Conservation (phyloP, 1,139 yeast genomes). For the Kodamaea alishanica region DNA sequence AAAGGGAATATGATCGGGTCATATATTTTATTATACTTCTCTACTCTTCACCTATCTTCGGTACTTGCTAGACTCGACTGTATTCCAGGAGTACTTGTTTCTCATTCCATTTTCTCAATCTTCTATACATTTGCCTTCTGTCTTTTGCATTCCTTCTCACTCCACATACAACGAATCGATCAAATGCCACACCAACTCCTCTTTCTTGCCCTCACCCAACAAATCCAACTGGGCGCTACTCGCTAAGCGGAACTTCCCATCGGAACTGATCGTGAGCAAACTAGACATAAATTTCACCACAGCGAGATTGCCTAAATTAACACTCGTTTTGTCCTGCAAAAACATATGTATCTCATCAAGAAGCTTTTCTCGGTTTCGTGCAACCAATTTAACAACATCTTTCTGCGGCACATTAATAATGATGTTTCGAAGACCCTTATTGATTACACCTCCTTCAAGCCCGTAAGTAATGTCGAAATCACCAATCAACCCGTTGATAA, state of each 20-base stretch:
- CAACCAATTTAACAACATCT: constrained; percentile 16
- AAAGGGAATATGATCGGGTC: too few species aligned
- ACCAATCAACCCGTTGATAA: constrained; percentile 10
- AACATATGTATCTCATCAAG: constrained; percentile 13
- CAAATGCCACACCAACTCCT: constrained; percentile 10
- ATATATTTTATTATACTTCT: too few species aligned
- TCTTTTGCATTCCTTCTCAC: neutral
- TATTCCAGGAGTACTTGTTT: too few species aligned
- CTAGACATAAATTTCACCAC: constrained; percentile 20
- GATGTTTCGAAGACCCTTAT: constrained; percentile 20
- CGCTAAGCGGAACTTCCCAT: constrained; percentile 20
- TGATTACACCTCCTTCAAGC: constrained; percentile 9
- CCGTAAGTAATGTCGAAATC: constrained; percentile 14
- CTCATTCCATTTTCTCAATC: too few species aligned
- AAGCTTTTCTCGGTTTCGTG: neutral
- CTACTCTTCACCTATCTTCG: too few species aligned
- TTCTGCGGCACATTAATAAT: constrained; percentile 22
- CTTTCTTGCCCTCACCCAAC: constrained; percentile 5
- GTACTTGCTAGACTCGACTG: too few species aligned
- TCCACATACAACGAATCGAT: constrained; percentile 6
- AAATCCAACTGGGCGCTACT: constrained; percentile 13
- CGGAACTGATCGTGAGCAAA: constrained; percentile 20
- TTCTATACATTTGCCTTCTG: too few species aligned
- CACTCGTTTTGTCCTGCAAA: constrained; percentile 17
- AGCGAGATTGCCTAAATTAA: constrained; percentile 20